Evolutionary conservation across 192 early-diverging fungal species (phyloP).

Genomic region (Backusella tuberculispora): DNA sequence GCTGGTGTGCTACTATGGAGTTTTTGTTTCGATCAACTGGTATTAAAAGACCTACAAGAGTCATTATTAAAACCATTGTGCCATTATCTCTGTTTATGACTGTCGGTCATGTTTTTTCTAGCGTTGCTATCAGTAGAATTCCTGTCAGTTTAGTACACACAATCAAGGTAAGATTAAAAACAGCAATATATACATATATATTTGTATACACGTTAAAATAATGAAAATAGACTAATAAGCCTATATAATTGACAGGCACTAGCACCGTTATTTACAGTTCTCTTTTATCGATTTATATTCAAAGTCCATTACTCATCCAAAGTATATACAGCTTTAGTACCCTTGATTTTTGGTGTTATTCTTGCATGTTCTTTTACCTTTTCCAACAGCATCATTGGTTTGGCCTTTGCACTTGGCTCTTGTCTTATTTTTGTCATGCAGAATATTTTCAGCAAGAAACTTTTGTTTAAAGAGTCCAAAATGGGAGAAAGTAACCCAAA

Average conservation of each 20-base stretch:
- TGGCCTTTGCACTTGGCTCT: constrained; percentile 73
- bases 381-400: constrained; percentile 71
- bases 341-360: constrained; percentile 85
- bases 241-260: constrained; percentile 58
- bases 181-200: neutral
- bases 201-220: no score
- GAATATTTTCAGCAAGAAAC: constrained; percentile 84
- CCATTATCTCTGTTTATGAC: constrained; percentile 83
- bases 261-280: constrained; percentile 86
- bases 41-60: constrained; percentile 56
- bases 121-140: constrained; percentile 71
- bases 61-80: constrained; percentile 62
- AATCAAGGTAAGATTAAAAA: constrained; percentile 71
- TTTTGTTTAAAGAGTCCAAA: constrained; percentile 60
- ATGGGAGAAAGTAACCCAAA: constrained; percentile 43
- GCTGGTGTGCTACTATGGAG: constrained; percentile 57
- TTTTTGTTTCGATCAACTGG: constrained; percentile 48
- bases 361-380: constrained; percentile 79
- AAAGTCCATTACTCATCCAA: constrained; percentile 64
- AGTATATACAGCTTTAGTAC: constrained; percentile 79
- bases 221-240: neutral
- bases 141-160: constrained; percentile 88
- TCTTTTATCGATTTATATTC: constrained; percentile 75
- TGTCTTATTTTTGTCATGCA: constrained; percentile 85
- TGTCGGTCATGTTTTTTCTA: constrained; percentile 80